Conservation (phyloP, 768 basidiomycete species). For the Amanita muscaria region DNA sequence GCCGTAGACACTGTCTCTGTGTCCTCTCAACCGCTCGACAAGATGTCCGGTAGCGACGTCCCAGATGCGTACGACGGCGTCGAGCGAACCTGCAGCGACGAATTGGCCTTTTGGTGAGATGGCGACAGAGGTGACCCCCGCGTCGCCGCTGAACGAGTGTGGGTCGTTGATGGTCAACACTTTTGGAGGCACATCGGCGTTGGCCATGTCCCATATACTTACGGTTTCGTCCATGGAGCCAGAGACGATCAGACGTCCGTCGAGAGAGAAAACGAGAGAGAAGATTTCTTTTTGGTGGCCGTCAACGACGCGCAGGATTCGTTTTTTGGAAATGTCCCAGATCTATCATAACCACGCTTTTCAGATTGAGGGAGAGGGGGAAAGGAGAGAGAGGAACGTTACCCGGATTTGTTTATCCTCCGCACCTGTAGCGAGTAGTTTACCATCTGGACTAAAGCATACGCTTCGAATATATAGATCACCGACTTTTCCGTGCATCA, state of each 20-base stretch:
- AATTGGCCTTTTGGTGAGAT: slow-evolving; percentile 65
- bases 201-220: slow-evolving; percentile 38
- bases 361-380: no score
- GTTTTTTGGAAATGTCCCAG: slow-evolving; percentile 82
- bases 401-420: slow-evolving; percentile 88
- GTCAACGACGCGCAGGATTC: slow-evolving; percentile 71
- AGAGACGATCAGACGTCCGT: slow-evolving; percentile 79
- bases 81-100: slow-evolving; percentile 63
- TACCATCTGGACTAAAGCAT: slow-evolving; percentile 82
- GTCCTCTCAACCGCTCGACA: slow-evolving; percentile 67
- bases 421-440: slow-evolving; percentile 83
- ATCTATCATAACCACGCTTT: slow-evolving; percentile 51
- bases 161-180: no score
- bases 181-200: slow-evolving; percentile 8
- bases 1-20: slow-evolving; percentile 79
- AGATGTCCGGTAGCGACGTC: slow-evolving; percentile 57
- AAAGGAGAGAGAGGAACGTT: no score
- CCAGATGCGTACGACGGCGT: slow-evolving; percentile 76
- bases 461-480: slow-evolving; percentile 52
- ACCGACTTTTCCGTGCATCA: slow-evolving; percentile 19
- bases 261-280: slow-evolving; percentile 81
- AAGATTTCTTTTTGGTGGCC: slow-evolving; percentile 93
- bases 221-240: slow-evolving; percentile 68
- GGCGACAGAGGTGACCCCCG: slow-evolving; percentile 73
- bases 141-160: slow-evolving; percentile 29